Conservation (phyloP, 116 monocot genomes). For the Zostera marina region DNA sequence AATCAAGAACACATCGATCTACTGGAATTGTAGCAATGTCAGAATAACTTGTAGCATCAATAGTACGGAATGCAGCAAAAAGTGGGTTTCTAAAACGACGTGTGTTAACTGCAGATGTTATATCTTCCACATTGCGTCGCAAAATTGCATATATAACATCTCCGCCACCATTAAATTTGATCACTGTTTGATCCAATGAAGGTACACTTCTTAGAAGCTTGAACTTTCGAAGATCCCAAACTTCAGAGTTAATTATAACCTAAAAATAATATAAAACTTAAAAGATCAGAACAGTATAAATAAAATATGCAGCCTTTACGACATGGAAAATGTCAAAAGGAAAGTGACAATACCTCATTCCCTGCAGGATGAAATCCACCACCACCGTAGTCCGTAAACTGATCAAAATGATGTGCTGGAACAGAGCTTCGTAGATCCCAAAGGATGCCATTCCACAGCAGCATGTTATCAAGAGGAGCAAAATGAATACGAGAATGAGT, state of each 20-base stretch:
- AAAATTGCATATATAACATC: constrained; percentile 93
- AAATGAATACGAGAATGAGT: constrained; percentile 73
- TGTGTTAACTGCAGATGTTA: constrained; percentile 56
- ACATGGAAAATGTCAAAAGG: neutral
- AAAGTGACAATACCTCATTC: constrained; percentile 57
- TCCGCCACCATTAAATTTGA: constrained; percentile 62
- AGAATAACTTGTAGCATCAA: constrained; percentile 79
- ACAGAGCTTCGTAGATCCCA: constrained; percentile 66
- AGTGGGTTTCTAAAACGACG: constrained; percentile 73
- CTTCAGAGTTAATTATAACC: constrained; percentile 96
- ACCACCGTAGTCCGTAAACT: constrained; percentile 95
- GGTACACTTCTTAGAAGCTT: constrained; percentile 84
- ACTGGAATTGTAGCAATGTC: constrained; percentile 89
- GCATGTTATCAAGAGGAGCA: constrained; percentile 61
- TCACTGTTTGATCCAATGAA: constrained; percentile 84
- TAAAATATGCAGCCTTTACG: neutral
- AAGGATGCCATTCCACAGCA: constrained; percentile 91
- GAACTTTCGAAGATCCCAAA: constrained; percentile 94
- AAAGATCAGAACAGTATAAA: neutral
- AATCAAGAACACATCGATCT: constrained; percentile 87
- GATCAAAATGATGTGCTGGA: constrained; percentile 82
- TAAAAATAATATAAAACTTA: constrained; percentile 9
- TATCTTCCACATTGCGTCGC: constrained; percentile 79
- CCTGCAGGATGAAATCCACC: constrained; percentile 99
- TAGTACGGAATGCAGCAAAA: constrained; percentile 87